A percentile compares a stretch with the other conserved stretches of the same genome.
Conservation (phyloP, 148 eudicot species). For the Pouteria glomerata region DNA sequence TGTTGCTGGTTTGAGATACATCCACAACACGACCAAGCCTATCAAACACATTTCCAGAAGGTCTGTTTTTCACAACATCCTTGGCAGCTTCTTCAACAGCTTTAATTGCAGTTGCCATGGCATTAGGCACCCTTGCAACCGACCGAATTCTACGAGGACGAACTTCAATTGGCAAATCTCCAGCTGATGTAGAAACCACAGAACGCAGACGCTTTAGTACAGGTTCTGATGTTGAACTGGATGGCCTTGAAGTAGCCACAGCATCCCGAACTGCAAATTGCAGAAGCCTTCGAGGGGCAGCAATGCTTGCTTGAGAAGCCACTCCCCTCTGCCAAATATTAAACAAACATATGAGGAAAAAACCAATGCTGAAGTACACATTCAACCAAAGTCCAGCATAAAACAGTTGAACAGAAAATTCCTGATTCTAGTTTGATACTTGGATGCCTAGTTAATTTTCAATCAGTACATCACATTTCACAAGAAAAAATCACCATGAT, state of each 20-base stretch:
- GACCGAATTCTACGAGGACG: slow-evolving; percentile 44
- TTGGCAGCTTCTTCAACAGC: no score
- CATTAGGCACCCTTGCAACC: slow-evolving; percentile 44
- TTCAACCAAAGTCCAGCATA: no score
- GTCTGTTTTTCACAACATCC: slow-evolving; percentile 57
- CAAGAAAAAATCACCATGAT: no score
- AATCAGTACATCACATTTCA: no score
- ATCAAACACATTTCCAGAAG: slow-evolving; percentile 71
- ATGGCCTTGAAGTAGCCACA: slow-evolving; percentile 59
- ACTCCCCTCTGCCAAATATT: slow-evolving; percentile 52
- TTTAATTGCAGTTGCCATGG: slow-evolving; percentile 68
- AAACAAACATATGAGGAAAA: no score
- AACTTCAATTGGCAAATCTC: slow-evolving; percentile 29
- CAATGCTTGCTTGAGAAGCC: slow-evolving; percentile 38
- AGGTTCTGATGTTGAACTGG: slow-evolving; percentile 51
- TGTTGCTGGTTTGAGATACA: slow-evolving; percentile 22
- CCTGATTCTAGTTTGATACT: no score
- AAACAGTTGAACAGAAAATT: no score
- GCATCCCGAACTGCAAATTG: slow-evolving; percentile 97
- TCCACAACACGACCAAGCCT: slow-evolving; percentile 60
- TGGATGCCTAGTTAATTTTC: no score
- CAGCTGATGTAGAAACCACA: slow-evolving; percentile 70
- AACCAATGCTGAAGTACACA: no score
- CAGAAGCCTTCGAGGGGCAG: slow-evolving; percentile 69
- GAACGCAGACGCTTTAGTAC: slow-evolving; percentile 76